Evolutionary conservation across 2,329 filamentous ascomycete genomes (phyloP), one percentile per base, ranked within the genome.

Genomic region (Colletotrichum nymphaeae): DNA sequence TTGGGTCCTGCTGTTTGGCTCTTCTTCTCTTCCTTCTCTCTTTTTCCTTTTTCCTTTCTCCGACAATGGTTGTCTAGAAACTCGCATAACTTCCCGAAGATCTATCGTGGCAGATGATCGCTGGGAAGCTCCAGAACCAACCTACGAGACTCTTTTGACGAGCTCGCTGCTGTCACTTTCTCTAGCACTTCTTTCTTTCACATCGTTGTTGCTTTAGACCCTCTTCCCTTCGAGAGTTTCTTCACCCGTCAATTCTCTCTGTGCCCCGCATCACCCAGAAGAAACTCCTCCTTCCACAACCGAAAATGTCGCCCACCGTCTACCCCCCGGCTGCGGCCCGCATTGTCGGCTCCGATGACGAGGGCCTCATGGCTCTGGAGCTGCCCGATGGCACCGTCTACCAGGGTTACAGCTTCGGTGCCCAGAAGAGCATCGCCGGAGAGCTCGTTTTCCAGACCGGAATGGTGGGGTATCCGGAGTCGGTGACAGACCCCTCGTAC

Each of bases 361-460:
- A 92, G 79, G 88, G 89, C 71, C 88, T 94, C 80, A 89, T 97
- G 86, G 93, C 93, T 83, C 93, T 99, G 77, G 96, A 99, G 88
- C 92, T 99, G 78, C 90, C 97, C 84, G 95, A 98, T 88, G 95
- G 95, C 84, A 91, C 93, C 72, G 90, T 95, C 81, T 97, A 95
- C 88, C 94, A 97, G 83, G 97, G 97, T 78, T 95, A 94, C 88
- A 98, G 95, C 89, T 99, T 99, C 83, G 97, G 97, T 84, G 95
- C 96, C 76, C 89, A 94, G 81, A 98, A 95, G 90, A 98, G 94
- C 86, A 92, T 97, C 80, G 94, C 96, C 77, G 97, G 97, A 83
- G 97, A 99, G 88, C 89, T 99, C 83, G 97, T 99, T 85, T 99
- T 99, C 88, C 96, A 98, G 89, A 99, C 97, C 72, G 97, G 97